Base-by-base conservation (phyloP, 306 rosid genomes). In the Dalbergia cultrata region DNA sequence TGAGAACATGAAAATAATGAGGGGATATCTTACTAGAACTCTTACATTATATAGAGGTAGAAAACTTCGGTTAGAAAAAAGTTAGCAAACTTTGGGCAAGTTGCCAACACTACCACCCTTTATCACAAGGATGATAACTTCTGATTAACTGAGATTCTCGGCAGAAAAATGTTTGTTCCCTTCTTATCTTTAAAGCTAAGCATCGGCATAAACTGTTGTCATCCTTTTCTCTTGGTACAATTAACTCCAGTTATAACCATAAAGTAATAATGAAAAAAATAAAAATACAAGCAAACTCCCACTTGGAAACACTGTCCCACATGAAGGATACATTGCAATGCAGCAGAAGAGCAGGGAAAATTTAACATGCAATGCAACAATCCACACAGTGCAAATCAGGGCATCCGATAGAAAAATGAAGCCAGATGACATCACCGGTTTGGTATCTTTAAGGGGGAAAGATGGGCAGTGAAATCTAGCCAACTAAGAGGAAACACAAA, bases 181-280 rank as follows among this genome's bases (percentile, higher is more conserved):
- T 80, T 53, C 68, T 64, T 80, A 65, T 53, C 69, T 72, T 13
- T 45, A 4, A 34, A 66, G 67, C 33, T 72, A 62, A 64, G 79
- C 74, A 72, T 80, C 17, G 8, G 10, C 34, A 59, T 47, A 60
- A 18, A 64, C 41, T 52, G 56, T 79, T 70, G 71, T 21, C 14
- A 39, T 0, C 22, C 6, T 68, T 78, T 57, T 31, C n/a, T 43
- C 59, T 21, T 8, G 60, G 22, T 43, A 43, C 16, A 57, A 50
- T 67, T 54, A 67, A 17, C 43, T 41, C 49, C 9, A n/a, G 57
- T 54, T 67, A 54, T 78, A 26, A 8, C 33, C 59, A 67, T 68
- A 9, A 11, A 3, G 39, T 37, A 4, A 5, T 37, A 37, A 37
- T 37, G 5, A 18, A 22, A 11, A 17, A 18, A 31, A 14, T 10